Conservation (phyloP, 164 flowering plant genomes). For the Taxillus chinensis region DNA sequence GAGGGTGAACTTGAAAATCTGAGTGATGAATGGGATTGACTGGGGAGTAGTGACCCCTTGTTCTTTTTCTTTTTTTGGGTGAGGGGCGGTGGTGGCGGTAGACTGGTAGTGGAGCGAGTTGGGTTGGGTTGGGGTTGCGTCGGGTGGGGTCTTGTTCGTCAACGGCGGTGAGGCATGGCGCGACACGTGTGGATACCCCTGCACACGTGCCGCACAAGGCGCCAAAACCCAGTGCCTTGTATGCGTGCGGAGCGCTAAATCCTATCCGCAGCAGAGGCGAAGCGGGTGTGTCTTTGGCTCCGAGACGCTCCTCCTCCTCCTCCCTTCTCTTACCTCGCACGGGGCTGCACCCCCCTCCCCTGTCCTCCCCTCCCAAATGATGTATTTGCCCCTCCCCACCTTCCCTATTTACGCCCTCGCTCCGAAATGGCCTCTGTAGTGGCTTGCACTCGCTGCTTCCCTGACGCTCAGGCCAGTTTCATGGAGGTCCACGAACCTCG, state of each 20-base stretch:
- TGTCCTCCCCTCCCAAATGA: conserved; percentile 6
- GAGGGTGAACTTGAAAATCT: no score
- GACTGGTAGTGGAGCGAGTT: no score
- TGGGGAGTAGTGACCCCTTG: no score
- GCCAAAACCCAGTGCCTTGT: background rate
- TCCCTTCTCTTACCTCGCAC: background rate
- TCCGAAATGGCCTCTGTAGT: conserved; percentile 13
- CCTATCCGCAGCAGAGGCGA: no score
- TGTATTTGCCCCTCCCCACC: conserved; percentile 2
- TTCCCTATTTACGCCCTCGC: conserved; percentile 5
- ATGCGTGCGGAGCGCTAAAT: no score
- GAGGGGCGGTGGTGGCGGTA: no score
- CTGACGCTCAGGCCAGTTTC: conserved; percentile 7
- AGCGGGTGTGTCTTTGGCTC: no score
- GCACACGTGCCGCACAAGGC: background rate
- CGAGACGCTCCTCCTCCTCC: background rate
- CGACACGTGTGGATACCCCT: background rate
- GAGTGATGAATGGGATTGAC: no score
- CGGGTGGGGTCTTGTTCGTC: no score
- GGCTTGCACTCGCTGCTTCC: conserved; percentile 4
- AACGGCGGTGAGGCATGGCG: no score
- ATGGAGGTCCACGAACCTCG: conserved; percentile 25
- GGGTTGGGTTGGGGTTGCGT: no score
- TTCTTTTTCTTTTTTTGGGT: no score
- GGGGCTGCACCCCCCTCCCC: background rate